Evolutionary conservation across 169 alveolate species (phyloP).

Genomic region (Pseudocohnilembus persalinus): DNA sequence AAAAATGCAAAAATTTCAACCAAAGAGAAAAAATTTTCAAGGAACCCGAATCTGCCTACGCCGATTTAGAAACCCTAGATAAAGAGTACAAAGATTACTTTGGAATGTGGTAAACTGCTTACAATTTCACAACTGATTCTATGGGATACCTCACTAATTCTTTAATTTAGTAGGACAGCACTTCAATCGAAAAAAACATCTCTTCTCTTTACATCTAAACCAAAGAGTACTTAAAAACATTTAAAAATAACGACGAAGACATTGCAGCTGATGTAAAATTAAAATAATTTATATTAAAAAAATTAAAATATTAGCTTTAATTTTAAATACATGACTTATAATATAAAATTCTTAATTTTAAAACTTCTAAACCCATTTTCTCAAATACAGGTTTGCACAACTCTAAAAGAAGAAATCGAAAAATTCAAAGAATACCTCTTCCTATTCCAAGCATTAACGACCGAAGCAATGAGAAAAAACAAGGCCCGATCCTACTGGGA

Average conservation of each 20-base stretch:
- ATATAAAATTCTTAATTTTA: conserved; percentile 7
- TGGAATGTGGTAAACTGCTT: background rate
- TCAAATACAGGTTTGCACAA: conserved; percentile 56
- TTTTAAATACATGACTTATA: conserved; percentile 29
- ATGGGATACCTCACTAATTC: too few species aligned
- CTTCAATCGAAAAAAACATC: background rate
- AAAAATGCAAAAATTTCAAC: conserved; percentile 49
- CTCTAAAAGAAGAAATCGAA: conserved; percentile 48
- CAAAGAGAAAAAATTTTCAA: conserved; percentile 61
- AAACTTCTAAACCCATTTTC: conserved; percentile 50
- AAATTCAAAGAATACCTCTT: conserved; percentile 54
- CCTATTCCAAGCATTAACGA: conserved; percentile 50
- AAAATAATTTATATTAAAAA: conserved; percentile 32
- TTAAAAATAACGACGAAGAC: background rate
- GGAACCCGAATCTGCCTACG: conserved; percentile 42
- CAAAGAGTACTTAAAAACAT: background rate
- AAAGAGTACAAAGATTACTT: conserved; percentile 30
- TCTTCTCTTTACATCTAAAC: background rate
- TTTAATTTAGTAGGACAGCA: background rate
- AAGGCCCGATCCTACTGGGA: conserved; percentile 60
- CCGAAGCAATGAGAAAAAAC: conserved; percentile 61
- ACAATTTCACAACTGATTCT: background rate
- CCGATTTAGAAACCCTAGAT: conserved; percentile 49
- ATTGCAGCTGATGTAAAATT: background rate
- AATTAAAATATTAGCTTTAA: conserved; percentile 31